Evolutionary conservation across 805 yeast genomes (phyloP), one percentile per base, ranked within the genome.

Genomic region (Hanseniaspora singularis): DNA sequence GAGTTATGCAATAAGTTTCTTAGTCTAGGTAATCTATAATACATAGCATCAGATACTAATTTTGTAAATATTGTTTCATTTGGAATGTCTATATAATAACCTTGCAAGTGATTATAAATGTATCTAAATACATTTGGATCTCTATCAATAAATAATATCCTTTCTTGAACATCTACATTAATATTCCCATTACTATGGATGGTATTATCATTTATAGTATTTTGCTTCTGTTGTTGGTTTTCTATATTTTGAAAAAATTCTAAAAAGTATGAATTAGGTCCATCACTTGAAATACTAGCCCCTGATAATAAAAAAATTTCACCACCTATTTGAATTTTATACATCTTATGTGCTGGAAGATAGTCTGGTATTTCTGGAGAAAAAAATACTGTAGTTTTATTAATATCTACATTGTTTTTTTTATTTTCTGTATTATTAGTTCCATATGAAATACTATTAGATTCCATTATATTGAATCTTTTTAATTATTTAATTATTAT

Each of bases 201-300:
- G 18, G 19, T 28, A 12, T 5, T 9, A 8, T 34, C 26, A n/a
- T 18, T 19, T 16, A 22, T 10, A n/a, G 23, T 28, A 11, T 7
- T 23, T 15, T 27, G 19, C 14, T 11, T 22, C 2, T 24, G 19
- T 12, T 38, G 24, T 11, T 31, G 71, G 2, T 54, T 55, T 20
- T 56, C 66, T 6, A 62, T 61, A 18, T 64, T 56, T 4, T 55
- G 54, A 59, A 87, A 87, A 64, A 68, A 84, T 23, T 71, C 67
- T 2, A 96, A 85, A 66, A 87, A 88, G 59, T 82, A 86, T 4
- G 94, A 83, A 16, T 37, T 32, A 0, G 96, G 96, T 0, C 80
- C 79, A 63, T 87, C 96, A 2, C 82, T 81, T 22, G 86, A 80
- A 32, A 87, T 63, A 2, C 95, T 84, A 0, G 92, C 88, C 1